Base-by-base conservation (phyloP, 164 flowering plant genomes). In the Euptelea pleiosperma region DNA sequence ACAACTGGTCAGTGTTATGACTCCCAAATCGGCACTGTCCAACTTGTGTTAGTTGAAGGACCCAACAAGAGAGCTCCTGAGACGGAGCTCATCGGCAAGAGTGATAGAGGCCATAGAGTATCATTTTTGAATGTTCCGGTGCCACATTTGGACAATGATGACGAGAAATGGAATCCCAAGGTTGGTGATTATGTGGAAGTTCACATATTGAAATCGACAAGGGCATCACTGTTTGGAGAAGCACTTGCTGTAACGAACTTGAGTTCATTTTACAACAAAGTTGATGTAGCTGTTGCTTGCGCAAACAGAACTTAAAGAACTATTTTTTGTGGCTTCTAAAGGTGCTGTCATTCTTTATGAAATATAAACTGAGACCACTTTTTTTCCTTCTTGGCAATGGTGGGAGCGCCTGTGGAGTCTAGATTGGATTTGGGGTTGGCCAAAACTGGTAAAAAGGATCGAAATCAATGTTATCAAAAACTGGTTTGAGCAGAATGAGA, bases 11-110 rank as follows among this genome's bases (percentile, higher is more conserved):
- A 81, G 69, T 74, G 79, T 62, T 93, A 44, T 53, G 94, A 86
- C 67, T 75, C 89, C 34, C 84, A 88, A 70, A 41, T 93, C 15
- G 92, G 96, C 44, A 78, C 80, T 8, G 39, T 79, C 54, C 99
- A 93, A 61, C 89, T 93, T 22, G 91, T 87, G 31, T 64, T 91
- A 50, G 86, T 91, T 50, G 99, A 87, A 71, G 93, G 95, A 28
- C 87, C 94, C 47, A 91, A 91, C 61, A 88, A 76, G 77, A 84
- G 94, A 77, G 90, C 97, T 67, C 98, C 94, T n/a, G 87, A 86
- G 8, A 82, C 86, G 9, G 96, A 90, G 71, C 86, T 90, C 31
- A 86, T 86, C 6, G 96, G 99, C 55, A 93, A 86, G 79, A 93
- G 83, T 61, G 97, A 93, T 53, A 76, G 82, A 64, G 87, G 88